These are phyloP conservation scores for Penicillium concentricum DNA, from an alignment of 2,329 filamentous ascomycete species.

Conservation along the genomic window DNA sequence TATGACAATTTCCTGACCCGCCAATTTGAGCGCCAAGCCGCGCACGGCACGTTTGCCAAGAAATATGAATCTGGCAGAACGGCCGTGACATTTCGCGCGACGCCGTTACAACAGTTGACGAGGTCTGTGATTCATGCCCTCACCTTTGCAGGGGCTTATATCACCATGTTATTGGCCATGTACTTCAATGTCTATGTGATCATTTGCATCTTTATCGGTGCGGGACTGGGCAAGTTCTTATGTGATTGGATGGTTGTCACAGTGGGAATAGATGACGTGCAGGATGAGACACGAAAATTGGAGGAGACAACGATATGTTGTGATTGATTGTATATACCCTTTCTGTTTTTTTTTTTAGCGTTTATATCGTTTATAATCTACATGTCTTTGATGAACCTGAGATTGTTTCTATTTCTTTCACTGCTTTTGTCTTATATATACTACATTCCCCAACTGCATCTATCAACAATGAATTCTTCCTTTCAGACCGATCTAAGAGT, in stretches of 20 bases:
- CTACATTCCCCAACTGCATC: background rate
- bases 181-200: conserved; percentile 23
- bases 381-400: background rate
- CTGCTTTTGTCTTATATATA: background rate
- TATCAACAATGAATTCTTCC: background rate
- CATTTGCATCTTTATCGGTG: conserved; percentile 21
- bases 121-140: conserved; percentile 18
- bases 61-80: background rate
- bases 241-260: conserved; percentile 25
- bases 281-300: conserved; percentile 9
- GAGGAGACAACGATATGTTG: conserved; percentile 23
- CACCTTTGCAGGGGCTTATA: conserved; percentile 20
- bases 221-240: conserved; percentile 20
- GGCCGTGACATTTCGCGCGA: conserved; percentile 15
- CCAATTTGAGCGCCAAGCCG: conserved; percentile 23
- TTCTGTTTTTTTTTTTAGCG: background rate
- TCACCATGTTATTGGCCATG: conserved; percentile 20
- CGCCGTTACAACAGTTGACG: conserved; percentile 16
- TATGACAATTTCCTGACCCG: conserved; percentile 19
- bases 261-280: conserved; percentile 11
- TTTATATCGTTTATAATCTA: background rate
- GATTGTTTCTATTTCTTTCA: background rate
- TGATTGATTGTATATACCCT: conserved; percentile 3
- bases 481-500: background rate
- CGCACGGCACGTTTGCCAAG: conserved; percentile 11